Evolutionary conservation across 1,284 basidiomycete species (phyloP).

Genomic region (Apiotrichum akiyoshidainum): DNA sequence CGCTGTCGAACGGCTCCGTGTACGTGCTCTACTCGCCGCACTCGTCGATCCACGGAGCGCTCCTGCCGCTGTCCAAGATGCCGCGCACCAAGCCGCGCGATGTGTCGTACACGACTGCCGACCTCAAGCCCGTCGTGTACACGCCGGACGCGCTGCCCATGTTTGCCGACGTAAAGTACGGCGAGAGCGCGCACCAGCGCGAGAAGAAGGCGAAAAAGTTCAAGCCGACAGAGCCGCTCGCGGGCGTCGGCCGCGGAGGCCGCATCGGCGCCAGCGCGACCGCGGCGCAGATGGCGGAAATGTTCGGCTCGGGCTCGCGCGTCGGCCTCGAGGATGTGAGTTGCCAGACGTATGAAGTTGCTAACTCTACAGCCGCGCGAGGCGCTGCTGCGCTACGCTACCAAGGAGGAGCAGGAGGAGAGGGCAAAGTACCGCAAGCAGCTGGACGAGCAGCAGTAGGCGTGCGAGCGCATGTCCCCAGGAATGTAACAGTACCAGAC

Average conservation of each 20-base stretch:
- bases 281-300: conserved; percentile 87
- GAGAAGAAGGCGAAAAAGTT: conserved; percentile 84
- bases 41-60: conserved; percentile 84
- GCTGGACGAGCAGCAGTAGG: background rate
- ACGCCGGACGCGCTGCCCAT: conserved; percentile 85
- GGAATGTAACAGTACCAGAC: too few species aligned
- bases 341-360: conserved; percentile 32
- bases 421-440: conserved; percentile 9
- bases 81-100: conserved; percentile 69
- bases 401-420: conserved; percentile 58
- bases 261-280: conserved; percentile 92
- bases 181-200: conserved; percentile 81
- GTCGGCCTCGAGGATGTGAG: conserved; percentile 79
- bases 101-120: conserved; percentile 75
- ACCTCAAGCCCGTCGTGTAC: conserved; percentile 68
- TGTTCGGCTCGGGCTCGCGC: conserved; percentile 56
- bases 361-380: conserved; percentile 58
- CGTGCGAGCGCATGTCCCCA: background rate
- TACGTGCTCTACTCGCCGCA: conserved; percentile 84
- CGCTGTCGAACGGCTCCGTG: conserved; percentile 81
- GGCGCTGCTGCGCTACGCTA: conserved; percentile 89
- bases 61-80: conserved; percentile 66
- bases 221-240: conserved; percentile 85
- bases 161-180: conserved; percentile 78
- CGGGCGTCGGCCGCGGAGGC: conserved; percentile 86